Conservation (phyloP, 352 stramenopile genomes). For the Globisporangium lucens region DNA sequence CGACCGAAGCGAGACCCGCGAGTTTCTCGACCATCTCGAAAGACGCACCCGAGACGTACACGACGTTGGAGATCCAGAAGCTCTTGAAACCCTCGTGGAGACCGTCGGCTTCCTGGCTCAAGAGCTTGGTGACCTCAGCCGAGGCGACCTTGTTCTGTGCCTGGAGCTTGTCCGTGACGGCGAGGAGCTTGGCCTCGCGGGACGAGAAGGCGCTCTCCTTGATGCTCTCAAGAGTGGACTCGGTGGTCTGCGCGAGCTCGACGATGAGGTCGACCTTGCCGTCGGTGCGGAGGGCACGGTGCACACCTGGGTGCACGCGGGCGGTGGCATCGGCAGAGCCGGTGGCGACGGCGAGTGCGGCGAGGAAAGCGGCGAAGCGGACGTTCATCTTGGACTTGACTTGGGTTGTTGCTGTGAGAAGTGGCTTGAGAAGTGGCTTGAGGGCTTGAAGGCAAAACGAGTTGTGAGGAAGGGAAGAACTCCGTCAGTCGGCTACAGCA, state of each 20-base stretch:
- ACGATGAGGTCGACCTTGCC: neutral
- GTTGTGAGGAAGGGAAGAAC: neutral
- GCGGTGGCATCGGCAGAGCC: neutral
- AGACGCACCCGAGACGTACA: conserved; percentile 17
- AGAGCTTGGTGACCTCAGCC: no score
- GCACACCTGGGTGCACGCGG: neutral
- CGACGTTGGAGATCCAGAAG: conserved; percentile 29
- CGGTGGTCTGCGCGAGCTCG: no score
- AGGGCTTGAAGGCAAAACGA: neutral
- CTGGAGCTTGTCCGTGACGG: no score
- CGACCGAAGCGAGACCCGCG: conserved; percentile 6
- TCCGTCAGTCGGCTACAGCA: neutral
- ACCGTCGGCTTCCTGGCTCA: neutral
- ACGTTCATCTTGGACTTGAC: neutral
- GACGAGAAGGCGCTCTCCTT: no score
- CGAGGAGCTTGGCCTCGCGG: no score
- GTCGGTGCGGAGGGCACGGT: neutral
- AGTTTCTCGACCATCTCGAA: conserved; percentile 23
- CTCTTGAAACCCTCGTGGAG: conserved; percentile 12
- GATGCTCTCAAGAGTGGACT: no score
- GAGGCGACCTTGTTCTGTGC: no score
- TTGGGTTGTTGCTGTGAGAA: neutral
- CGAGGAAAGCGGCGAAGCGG: neutral
- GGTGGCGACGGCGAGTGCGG: neutral
- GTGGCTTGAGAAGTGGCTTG: neutral